These are phyloP conservation scores for Hypomyces perniciosus DNA, from an alignment of 2,329 filamentous ascomycete genomes.

Conservation along the genomic window DNA sequence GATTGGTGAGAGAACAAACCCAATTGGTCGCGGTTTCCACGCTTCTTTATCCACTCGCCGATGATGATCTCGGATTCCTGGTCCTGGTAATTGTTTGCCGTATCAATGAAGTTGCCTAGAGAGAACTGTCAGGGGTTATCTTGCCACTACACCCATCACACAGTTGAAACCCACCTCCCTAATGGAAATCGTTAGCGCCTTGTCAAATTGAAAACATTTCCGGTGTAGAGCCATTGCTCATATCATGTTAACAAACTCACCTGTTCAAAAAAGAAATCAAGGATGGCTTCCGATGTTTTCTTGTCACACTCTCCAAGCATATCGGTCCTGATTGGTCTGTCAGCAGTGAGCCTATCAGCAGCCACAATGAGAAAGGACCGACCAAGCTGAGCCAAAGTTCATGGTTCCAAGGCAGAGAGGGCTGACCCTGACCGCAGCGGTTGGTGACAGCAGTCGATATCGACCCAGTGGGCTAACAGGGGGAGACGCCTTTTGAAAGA, in stretches of 20 bases:
- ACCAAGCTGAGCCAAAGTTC: slow-evolving; percentile 57
- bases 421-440: slow-evolving; percentile 60
- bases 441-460: slow-evolving; percentile 61
- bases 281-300: slow-evolving; percentile 53
- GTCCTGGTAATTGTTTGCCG: slow-evolving; percentile 61
- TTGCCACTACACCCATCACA: not conserved
- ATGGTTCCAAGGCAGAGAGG: slow-evolving; percentile 60
- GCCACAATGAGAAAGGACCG: slow-evolving; percentile 2
- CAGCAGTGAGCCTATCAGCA: not conserved
- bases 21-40: slow-evolving; percentile 60
- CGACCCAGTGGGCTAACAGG: slow-evolving; percentile 56
- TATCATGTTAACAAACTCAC: slow-evolving; percentile 23
- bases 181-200: slow-evolving; percentile 11
- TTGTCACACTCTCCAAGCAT: slow-evolving; percentile 62
- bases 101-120: slow-evolving; percentile 69
- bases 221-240: not conserved
- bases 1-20: slow-evolving; percentile 28
- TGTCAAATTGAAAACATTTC: not conserved
- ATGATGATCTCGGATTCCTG: slow-evolving; percentile 59
- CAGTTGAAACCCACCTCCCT: slow-evolving; percentile 21
- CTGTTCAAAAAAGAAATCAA: slow-evolving; percentile 59
- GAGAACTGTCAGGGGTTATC: not conserved
- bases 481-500: slow-evolving; percentile 25
- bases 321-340: slow-evolving; percentile 33
- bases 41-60: slow-evolving; percentile 63